Base-by-base conservation (phyloP, 2,329 filamentous ascomycete genomes). In the Penicillium expansum region DNA sequence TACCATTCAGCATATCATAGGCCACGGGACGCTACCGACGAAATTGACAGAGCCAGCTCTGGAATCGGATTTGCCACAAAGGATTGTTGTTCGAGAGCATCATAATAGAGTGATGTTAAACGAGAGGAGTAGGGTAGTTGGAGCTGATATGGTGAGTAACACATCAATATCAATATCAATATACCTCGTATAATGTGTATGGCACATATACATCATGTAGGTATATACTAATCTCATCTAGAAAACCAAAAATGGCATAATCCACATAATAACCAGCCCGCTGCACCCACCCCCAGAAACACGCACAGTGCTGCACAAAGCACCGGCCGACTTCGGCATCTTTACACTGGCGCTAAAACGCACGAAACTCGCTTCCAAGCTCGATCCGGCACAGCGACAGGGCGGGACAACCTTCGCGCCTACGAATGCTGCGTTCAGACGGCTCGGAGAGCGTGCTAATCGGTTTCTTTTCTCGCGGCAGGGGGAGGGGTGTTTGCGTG, bases 361-460 rank as follows among this genome's bases (percentile, higher is more conserved):
- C 77, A 93, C 91, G 0, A 86, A 88, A 9, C 82, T 97, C 1
- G 80, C 82, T 53, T 76, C 86, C 13, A 81, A 80, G 48, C 76
- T 88, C 56, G 78, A 87, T 52, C 32, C 38, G 1, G 22, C 79
- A 83, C 64, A 77, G 81, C 62, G 80, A 75, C 52, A 77, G 77
- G 91, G 91, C 35, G 85, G 86, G 38, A 96, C 92, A 3, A 71
- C 94, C 59, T 95, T 96, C 67, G 89, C 89, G 0, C 92, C 92
- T 0, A 85, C 83, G 44, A 96, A 97, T 80, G 77, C 75, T 5
- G 92, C 92, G n/a, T 96, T 93, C 78, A 70, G 82, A 66, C 84
- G 84, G 62, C 86, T 97, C 1, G 91, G 91, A 0, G 82, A 84
- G 1, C 80, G 73, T 54, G 84, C 88, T 66, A 95, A 93, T 69